Conservation (phyloP, 257 asterid species). For the Rubia yunnanensis region DNA sequence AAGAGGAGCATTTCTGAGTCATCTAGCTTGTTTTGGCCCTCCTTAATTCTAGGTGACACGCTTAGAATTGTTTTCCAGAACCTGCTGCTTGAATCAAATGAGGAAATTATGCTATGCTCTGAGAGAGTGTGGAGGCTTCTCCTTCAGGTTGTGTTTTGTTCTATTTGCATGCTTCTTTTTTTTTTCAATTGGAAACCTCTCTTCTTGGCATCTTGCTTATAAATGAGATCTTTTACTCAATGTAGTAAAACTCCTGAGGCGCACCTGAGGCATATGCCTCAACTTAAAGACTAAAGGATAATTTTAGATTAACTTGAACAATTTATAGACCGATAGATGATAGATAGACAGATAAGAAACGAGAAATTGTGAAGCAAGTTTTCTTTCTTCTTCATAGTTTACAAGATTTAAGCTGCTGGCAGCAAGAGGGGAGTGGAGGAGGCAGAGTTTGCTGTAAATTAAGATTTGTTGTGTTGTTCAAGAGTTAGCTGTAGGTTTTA, state of each 20-base stretch:
- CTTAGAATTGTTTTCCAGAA: slow-evolving; percentile 96
- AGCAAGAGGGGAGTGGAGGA: no score
- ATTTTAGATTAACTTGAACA: background rate
- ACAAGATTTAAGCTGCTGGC: no score
- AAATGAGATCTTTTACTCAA: background rate
- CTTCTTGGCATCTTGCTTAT: background rate
- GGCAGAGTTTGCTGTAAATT: no score
- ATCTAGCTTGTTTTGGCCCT: slow-evolving; percentile 86
- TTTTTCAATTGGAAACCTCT: background rate
- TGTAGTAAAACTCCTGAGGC: no score
- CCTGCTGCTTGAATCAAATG: slow-evolving; percentile 91
- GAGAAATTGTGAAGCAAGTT: background rate
- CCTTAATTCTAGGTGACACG: slow-evolving; percentile 90
- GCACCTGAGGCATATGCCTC: no score
- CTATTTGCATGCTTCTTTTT: slow-evolving; percentile 9
- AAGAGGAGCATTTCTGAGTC: slow-evolving; percentile 58
- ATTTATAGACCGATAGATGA: background rate
- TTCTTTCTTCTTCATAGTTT: no score
- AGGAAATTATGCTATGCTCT: slow-evolving; percentile 74
- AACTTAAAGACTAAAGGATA: no score
- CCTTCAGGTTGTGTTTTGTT: slow-evolving; percentile 40
- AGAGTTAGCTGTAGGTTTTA: background rate
- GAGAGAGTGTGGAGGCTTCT: slow-evolving; percentile 95
- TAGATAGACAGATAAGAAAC: background rate
- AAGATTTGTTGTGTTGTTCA: no score